Evolutionary conservation across 176 grass and related monocot species (phyloP).

Genomic region (Oryza australiensis): DNA sequence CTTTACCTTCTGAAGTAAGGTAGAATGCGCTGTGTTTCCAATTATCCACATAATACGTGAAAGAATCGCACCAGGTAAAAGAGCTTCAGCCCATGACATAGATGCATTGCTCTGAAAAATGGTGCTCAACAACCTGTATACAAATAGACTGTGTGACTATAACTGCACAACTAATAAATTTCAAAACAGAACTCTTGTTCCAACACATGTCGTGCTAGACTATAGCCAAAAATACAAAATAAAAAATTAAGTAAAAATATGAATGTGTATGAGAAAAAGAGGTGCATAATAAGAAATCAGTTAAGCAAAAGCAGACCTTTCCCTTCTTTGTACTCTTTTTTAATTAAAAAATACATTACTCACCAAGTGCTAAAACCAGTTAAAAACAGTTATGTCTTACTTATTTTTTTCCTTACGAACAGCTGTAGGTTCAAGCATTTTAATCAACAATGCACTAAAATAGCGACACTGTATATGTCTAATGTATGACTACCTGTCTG

Average conservation of each 20-base stretch:
- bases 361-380: not conserved
- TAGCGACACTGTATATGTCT: not conserved
- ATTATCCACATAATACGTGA: constrained; percentile 79
- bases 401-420: not conserved
- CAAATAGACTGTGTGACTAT: constrained; percentile 14
- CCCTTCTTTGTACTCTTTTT: not conserved
- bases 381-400: not conserved
- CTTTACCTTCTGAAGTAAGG: constrained; percentile 78
- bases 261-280: not conserved
- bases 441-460: constrained; percentile 18
- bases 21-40: constrained; percentile 66
- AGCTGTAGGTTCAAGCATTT: constrained; percentile 15
- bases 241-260: not conserved
- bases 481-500: constrained; percentile 13
- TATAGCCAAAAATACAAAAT: constrained; percentile 11
- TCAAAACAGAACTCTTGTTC: constrained; percentile 26
- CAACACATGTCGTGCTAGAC: constrained; percentile 10
- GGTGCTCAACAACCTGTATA: constrained; percentile 61
- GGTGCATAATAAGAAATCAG: constrained; percentile 8
- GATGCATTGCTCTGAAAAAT: constrained; percentile 53
- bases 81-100: constrained; percentile 71
- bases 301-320: constrained; percentile 3
- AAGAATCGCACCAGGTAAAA: constrained; percentile 72
- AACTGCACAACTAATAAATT: not conserved
- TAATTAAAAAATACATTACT: not conserved